Conservation (phyloP, 2,329 filamentous ascomycete genomes). For the Pyricularia grisea region DNA sequence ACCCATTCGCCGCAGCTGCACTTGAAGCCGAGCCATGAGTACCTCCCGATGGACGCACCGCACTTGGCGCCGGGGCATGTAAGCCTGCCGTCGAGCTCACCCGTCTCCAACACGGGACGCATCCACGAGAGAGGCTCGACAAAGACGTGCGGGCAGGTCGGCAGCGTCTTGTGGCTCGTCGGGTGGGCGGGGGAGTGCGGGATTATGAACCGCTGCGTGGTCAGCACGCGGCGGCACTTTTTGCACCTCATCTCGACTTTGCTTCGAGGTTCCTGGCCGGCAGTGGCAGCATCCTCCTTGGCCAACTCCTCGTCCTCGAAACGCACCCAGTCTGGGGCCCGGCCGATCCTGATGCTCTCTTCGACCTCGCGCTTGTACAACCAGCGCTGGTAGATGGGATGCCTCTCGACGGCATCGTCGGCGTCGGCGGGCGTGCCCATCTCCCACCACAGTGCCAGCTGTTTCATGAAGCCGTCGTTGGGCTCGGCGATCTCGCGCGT, state of each 20-base stretch:
- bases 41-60: slow-evolving; percentile 76
- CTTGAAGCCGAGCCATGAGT: slow-evolving; percentile 91
- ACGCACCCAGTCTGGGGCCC: slow-evolving; percentile 72
- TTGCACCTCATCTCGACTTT: slow-evolving; percentile 69
- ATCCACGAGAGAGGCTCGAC: slow-evolving; percentile 94
- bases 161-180: slow-evolving; percentile 8
- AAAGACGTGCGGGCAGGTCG: slow-evolving; percentile 73
- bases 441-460: slow-evolving; percentile 76
- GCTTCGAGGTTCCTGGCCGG: slow-evolving; percentile 10
- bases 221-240: slow-evolving; percentile 68
- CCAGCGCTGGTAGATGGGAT: slow-evolving; percentile 73
- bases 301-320: slow-evolving; percentile 66
- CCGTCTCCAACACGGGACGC: slow-evolving; percentile 71
- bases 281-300: slow-evolving; percentile 7
- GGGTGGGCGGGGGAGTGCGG: slow-evolving; percentile 37
- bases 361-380: slow-evolving; percentile 45
- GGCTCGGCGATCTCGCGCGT: slow-evolving; percentile 74
- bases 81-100: slow-evolving; percentile 73
- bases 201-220: slow-evolving; percentile 52
- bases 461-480: slow-evolving; percentile 84
- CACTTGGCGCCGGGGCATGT: slow-evolving; percentile 74
- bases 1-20: slow-evolving; percentile 90
- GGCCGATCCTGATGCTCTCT: slow-evolving; percentile 57
- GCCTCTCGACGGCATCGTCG: slow-evolving; percentile 43
- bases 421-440: slow-evolving; percentile 68